Base-by-base conservation (phyloP, 306 rosid genomes). In the Quercus dentata region DNA sequence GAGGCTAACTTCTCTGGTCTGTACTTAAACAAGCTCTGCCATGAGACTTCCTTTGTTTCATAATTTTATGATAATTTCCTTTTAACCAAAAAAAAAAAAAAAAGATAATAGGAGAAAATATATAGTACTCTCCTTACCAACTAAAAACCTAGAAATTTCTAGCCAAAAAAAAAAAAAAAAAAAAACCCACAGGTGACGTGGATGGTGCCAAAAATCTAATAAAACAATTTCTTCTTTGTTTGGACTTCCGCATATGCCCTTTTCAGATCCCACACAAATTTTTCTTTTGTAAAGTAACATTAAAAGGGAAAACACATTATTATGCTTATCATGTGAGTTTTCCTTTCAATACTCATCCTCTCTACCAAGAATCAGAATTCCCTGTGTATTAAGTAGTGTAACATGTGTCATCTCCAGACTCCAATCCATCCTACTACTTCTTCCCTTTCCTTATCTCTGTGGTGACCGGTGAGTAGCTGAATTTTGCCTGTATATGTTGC, bases 61-160 rank as follows among this genome's bases (percentile, higher is more conserved):
- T 41, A 41, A 41, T 41, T 41, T 8, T 8, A 41, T 41, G 46
- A 41, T 41, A 41, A 41, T 41, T 41, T 41, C 46, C 1, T 41
- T 41, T 25, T 5, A 57, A 1, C 20, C 31, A 20, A 11, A 28
- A 28, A 17, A 51, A 30, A 11, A 28, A 17, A 33, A 8, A 1
- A 69, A 23, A 46, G 10, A 56, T 30, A 31, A 21, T 14, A 33
- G 44, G 18, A 63, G 33, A 49, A 76, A 63, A 58, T 56, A 63
- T 51, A 72, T 9, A 56, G 30, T 80, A 78, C 56, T 76, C 87
- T 69, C 86, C 79, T 59, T 76, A 82, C 85, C 87, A 8, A 20
- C 30, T 12, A 61, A 11, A 5, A 20, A 49, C 54, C 14, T 49
- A 11, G 46, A 49, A 49, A 13, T 49, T 49, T 49, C 17, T 49